Evolutionary conservation across 2,329 filamentous ascomycete species (phyloP).

Genomic region (Colletotrichum tabaci): DNA sequence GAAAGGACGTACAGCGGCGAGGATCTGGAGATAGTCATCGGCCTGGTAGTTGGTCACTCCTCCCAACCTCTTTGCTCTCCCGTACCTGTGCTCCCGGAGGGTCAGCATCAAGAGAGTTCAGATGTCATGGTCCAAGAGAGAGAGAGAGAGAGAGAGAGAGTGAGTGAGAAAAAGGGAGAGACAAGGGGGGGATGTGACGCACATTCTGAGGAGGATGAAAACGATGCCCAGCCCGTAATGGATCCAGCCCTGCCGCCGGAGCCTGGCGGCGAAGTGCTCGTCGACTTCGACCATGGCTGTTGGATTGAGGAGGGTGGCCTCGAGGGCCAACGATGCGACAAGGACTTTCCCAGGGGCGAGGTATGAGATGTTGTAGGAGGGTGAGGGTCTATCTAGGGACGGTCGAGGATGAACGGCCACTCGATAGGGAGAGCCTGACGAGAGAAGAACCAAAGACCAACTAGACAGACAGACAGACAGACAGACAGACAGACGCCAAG

Average conservation of each 20-base stretch:
- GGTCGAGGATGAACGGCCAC: too few species aligned
- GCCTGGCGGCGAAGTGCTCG: neutral
- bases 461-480: too few species aligned
- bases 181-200: neutral
- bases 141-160: neutral
- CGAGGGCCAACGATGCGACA: neutral
- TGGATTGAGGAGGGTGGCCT: neutral
- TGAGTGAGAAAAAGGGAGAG: too few species aligned
- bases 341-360: neutral
- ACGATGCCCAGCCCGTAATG: slow-evolving; percentile 26
- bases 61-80: slow-evolving; percentile 22
- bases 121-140: neutral
- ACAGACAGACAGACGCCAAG: too few species aligned
- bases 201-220: slow-evolving; percentile 29
- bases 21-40: slow-evolving; percentile 39
- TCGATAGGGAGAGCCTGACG: too few species aligned
- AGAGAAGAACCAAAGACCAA: too few species aligned
- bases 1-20: slow-evolving; percentile 17
- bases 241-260: slow-evolving; percentile 29
- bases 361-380: neutral
- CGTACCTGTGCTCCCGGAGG: slow-evolving; percentile 8
- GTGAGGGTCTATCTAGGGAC: neutral
- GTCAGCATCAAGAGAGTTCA: neutral
- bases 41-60: slow-evolving; percentile 15
- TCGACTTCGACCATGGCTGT: slow-evolving; percentile 7